These are phyloP conservation scores for Phaeodactylum tricornutum DNA, from an alignment of 108 stramenopile genomes.

Conservation along the genomic window DNA sequence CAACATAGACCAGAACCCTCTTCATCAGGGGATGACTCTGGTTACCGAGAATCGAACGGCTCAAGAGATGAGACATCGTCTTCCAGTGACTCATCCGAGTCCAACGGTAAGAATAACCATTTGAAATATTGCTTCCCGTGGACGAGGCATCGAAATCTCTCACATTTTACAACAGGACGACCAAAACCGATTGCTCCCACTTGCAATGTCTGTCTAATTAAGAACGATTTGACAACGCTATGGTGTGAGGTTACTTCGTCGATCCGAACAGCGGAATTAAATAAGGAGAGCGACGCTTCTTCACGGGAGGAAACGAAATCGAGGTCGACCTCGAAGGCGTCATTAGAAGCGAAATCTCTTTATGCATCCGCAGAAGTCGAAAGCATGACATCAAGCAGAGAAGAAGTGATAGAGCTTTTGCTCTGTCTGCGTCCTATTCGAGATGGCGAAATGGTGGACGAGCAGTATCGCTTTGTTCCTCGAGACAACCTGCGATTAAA, in stretches of 20 bases:
- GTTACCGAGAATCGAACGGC: constrained; percentile 71
- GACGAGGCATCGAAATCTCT: not conserved
- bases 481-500: not conserved
- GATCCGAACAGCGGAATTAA: constrained; percentile 32
- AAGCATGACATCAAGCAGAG: not conserved
- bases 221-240: constrained; percentile 64
- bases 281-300: not conserved
- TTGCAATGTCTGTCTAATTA: constrained; percentile 61
- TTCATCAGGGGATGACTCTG: constrained; percentile 66
- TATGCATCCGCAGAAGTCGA: no score
- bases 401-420: constrained; percentile 45
- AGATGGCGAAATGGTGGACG: constrained; percentile 55
- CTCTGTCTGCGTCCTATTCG: constrained; percentile 71
- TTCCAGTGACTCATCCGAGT: constrained; percentile 33
- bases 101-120: constrained; percentile 29
- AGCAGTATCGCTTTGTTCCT: constrained; percentile 9
- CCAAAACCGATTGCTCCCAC: constrained; percentile 55
- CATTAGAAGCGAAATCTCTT: constrained; percentile 3
- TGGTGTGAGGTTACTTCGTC: constrained; percentile 86
- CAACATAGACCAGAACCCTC: constrained; percentile 46
- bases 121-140: not conserved
- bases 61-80: constrained; percentile 58
- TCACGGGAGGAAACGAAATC: not conserved
- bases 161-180: constrained; percentile 12
- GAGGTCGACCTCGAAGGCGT: not conserved